Evolutionary conservation across 257 asterid species (phyloP).

Genomic region (Schizonepeta tenuifolia): DNA sequence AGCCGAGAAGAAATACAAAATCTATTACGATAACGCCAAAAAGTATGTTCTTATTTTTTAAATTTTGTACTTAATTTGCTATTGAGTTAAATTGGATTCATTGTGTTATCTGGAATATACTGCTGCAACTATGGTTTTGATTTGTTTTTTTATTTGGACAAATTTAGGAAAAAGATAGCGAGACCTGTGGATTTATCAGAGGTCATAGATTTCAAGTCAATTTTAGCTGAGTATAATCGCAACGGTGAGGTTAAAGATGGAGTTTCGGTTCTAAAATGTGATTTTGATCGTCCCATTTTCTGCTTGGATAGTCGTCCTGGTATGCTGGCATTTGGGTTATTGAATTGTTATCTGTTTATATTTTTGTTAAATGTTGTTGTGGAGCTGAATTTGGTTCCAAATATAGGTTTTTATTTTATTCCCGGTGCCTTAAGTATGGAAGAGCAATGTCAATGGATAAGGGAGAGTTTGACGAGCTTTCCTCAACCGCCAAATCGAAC

Average conservation of each 20-base stretch:
- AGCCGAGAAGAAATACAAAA: constrained; percentile 91
- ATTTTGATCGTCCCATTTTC: constrained; percentile 59
- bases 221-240: constrained; percentile 57
- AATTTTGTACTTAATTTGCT: background rate
- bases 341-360: background rate
- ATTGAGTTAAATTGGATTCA: background rate
- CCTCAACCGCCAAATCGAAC: constrained; percentile 95
- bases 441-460: constrained; percentile 83
- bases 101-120: background rate
- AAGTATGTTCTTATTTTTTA: constrained; percentile 43
- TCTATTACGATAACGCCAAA: constrained; percentile 72
- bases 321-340: constrained; percentile 34
- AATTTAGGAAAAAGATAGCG: constrained; percentile 63
- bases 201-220: constrained; percentile 83
- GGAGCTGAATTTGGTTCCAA: constrained; percentile 19
- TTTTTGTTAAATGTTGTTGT: background rate
- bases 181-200: constrained; percentile 87
- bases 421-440: constrained; percentile 81
- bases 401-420: constrained; percentile 84
- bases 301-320: constrained; percentile 85
- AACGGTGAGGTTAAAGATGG: constrained; percentile 61
- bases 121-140: background rate
- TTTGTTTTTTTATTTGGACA: background rate
- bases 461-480: constrained; percentile 78
- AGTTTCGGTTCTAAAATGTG: constrained; percentile 53